Percentiles rank a stretch among this genome's conserved stretches.
These are phyloP conservation scores for Sisymbrium irio DNA, from an alignment of 345 rosid genomes.

Conservation along the genomic window DNA sequence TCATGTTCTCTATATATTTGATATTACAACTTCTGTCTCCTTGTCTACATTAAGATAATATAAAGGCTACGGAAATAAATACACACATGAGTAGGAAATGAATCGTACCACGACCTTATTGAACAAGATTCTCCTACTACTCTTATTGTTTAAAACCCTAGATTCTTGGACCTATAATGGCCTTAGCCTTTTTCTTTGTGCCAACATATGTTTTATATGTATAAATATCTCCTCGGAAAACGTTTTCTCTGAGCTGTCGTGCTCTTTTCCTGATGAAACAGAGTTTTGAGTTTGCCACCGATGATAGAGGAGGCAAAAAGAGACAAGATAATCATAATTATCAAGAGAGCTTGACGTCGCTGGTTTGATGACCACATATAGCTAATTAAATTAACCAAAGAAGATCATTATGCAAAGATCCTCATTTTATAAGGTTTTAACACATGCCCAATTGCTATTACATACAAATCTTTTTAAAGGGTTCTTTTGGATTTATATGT, in stretches of 20 bases:
- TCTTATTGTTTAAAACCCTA: slow-evolving; percentile 22
- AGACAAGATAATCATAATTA: slow-evolving; percentile 27
- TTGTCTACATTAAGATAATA: slow-evolving; percentile 25
- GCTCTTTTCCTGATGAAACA: slow-evolving; percentile 18
- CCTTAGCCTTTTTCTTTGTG: background rate
- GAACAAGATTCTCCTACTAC: slow-evolving; percentile 27
- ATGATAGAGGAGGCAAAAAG: slow-evolving; percentile 7
- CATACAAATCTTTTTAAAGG: background rate
- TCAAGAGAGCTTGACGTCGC: slow-evolving; percentile 32
- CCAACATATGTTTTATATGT: background rate
- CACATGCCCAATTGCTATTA: slow-evolving; percentile 27
- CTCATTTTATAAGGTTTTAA: slow-evolving; percentile 11
- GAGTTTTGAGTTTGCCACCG: slow-evolving; percentile 30
- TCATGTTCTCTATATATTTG: slow-evolving; percentile 15
- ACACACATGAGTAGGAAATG: slow-evolving; percentile 29
- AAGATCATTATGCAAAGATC: slow-evolving; percentile 1
- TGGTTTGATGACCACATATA: slow-evolving; percentile 20
- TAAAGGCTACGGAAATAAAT: slow-evolving; percentile 1
- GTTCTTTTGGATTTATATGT: slow-evolving; percentile 15
- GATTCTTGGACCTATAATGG: slow-evolving; percentile 32
- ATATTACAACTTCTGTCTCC: slow-evolving; percentile 26
- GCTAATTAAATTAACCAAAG: slow-evolving; percentile 10
- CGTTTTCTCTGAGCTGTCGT: slow-evolving; percentile 24
- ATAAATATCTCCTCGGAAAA: slow-evolving; percentile 21
- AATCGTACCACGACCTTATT: slow-evolving; percentile 28